Percentiles rank a stretch among this genome's conserved stretches.
Evolutionary conservation across 2,329 filamentous ascomycete genomes (phyloP).

Genomic region (Tolypocladium nubicola): DNA sequence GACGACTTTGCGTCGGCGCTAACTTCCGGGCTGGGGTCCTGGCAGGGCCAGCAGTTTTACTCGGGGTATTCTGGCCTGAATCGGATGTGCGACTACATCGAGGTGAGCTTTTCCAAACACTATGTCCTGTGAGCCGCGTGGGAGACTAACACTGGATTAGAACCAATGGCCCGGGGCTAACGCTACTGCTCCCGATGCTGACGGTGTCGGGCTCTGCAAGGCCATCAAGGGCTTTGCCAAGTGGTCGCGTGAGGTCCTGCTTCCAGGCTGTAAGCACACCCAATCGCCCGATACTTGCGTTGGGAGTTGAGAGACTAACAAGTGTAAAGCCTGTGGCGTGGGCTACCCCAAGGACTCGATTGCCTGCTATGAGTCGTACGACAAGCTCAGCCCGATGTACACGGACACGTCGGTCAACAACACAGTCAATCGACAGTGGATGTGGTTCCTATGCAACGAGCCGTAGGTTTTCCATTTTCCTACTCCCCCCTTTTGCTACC

Average conservation of each 20-base stretch:
- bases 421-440: constrained; percentile 39
- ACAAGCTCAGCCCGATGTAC: constrained; percentile 30
- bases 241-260: constrained; percentile 34
- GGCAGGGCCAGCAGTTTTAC: constrained; percentile 25
- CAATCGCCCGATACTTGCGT: not conserved
- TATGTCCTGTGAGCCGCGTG: not conserved
- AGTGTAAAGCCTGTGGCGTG: constrained; percentile 29
- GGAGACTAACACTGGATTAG: constrained; percentile 2
- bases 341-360: constrained; percentile 33
- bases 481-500: constrained; percentile 14
- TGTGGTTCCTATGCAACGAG: constrained; percentile 54
- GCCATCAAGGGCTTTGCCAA: constrained; percentile 42
- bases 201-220: constrained; percentile 42
- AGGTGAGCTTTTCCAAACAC: constrained; percentile 7
- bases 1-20: constrained; percentile 38
- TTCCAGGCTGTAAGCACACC: constrained; percentile 34
- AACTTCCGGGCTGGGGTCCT: constrained; percentile 12
- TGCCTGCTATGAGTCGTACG: constrained; percentile 6
- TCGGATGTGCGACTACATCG: constrained; percentile 22
- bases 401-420: constrained; percentile 38
- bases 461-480: constrained; percentile 34
- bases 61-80: constrained; percentile 23
- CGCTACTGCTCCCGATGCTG: constrained; percentile 5
- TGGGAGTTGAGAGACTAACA: not conserved
- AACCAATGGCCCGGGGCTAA: constrained; percentile 10